Evolutionary conservation across 805 yeast genomes (phyloP).

Genomic region (Helenozyma rhizophorensis): DNA sequence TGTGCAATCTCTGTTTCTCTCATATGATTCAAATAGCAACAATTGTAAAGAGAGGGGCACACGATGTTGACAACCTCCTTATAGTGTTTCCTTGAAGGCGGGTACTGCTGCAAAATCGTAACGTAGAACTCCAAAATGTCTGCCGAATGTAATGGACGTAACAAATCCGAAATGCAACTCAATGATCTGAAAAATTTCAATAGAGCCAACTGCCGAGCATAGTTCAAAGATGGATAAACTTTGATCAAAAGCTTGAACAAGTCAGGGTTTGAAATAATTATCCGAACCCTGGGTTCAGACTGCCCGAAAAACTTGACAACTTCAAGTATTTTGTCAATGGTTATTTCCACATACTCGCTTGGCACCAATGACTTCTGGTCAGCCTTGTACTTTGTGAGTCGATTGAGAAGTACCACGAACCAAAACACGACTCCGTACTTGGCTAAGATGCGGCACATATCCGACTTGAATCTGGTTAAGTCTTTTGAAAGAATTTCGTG

Average conservation of each 20-base stretch:
- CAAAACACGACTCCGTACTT: slow-evolving; percentile 41
- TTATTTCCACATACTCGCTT: slow-evolving; percentile 4
- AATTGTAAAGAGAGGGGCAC: slow-evolving; percentile 48
- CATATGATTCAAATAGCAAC: slow-evolving; percentile 44
- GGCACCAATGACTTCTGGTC: slow-evolving; percentile 1
- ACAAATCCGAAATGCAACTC: slow-evolving; percentile 32
- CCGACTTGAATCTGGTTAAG: slow-evolving; percentile 37
- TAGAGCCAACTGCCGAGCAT: slow-evolving; percentile 32
- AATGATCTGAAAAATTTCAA: slow-evolving; percentile 44
- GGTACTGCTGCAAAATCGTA: slow-evolving; percentile 21
- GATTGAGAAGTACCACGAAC: slow-evolving; percentile 35
- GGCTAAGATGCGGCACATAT: slow-evolving; percentile 38
- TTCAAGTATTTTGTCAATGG: slow-evolving; percentile 30
- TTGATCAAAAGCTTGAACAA: slow-evolving; percentile 40
- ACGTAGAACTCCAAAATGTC: slow-evolving; percentile 44
- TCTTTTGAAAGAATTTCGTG: slow-evolving; percentile 31
- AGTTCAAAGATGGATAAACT: slow-evolving; percentile 28
- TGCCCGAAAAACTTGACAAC: slow-evolving; percentile 42
- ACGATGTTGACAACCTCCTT: slow-evolving; percentile 41
- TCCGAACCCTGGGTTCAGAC: slow-evolving; percentile 42
- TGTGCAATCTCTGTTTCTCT: slow-evolving; percentile 44
- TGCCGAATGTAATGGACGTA: slow-evolving; percentile 30
- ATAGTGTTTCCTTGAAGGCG: slow-evolving; percentile 26
- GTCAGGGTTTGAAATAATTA: slow-evolving; percentile 33
- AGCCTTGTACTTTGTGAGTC: slow-evolving; percentile 20